phyloP scores from a whole-genome alignment of 345 rosid species.

The Kernera saxatilis region DNA sequence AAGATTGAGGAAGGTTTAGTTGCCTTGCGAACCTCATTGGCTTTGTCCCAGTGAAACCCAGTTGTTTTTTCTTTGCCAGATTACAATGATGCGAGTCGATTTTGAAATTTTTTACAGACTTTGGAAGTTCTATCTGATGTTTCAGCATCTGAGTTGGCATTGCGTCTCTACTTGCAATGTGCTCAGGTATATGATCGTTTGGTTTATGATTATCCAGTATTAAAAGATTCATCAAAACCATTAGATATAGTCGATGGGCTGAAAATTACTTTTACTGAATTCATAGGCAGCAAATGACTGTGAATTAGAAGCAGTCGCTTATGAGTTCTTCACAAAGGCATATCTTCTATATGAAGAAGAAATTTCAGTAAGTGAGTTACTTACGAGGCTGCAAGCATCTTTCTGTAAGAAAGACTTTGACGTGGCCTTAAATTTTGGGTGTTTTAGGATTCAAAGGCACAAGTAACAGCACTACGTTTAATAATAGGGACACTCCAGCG shows the following conservation, averaged over 20 bases:
- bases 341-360: conserved; percentile 95
- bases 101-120: conserved; percentile 40
- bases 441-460: conserved; percentile 87
- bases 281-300: conserved; percentile 88
- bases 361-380: conserved; percentile 70
- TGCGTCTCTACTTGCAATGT: conserved; percentile 73
- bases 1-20: neutral
- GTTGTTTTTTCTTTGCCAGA: neutral
- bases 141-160: conserved; percentile 82
- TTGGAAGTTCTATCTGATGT: conserved; percentile 66
- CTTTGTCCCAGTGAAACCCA: conserved; percentile 5
- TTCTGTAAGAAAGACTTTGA: conserved; percentile 7
- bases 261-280: conserved; percentile 4
- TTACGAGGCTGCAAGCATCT: neutral
- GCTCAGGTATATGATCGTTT: conserved; percentile 63
- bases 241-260: conserved; percentile 5
- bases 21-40: conserved; percentile 2
- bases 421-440: conserved; percentile 7
- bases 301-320: conserved; percentile 80
- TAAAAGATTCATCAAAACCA: too few species aligned
- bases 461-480: conserved; percentile 81
- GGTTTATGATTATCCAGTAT: neutral
- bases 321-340: conserved; percentile 95
- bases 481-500: conserved; percentile 95
- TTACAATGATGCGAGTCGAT: neutral